These are phyloP conservation scores for Harringtonia aguacate DNA, from an alignment of 2,329 filamentous ascomycete species.

Conservation along the genomic window DNA sequence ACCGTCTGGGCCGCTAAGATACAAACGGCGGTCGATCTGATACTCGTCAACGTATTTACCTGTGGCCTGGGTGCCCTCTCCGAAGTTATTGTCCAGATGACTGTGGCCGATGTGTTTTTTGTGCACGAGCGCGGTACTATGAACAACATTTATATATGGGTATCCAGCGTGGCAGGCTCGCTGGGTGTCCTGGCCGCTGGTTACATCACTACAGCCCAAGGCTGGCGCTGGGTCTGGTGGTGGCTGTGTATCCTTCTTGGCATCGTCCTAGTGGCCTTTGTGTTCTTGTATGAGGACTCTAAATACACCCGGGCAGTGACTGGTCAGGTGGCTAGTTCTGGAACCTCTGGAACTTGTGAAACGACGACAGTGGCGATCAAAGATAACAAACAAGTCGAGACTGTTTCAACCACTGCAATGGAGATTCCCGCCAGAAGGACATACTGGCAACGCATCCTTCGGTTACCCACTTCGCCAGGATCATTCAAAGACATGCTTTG, in stretches of 20 bases:
- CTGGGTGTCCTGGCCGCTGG: constrained; percentile 36
- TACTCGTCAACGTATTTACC: not conserved
- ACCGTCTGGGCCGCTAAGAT: constrained; percentile 1
- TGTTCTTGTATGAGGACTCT: constrained; percentile 4
- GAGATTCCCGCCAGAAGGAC: not conserved
- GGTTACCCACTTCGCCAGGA: too few species aligned
- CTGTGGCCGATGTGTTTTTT: constrained; percentile 40
- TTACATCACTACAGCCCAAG: constrained; percentile 34
- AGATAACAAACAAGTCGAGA: too few species aligned
- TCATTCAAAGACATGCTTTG: too few species aligned
- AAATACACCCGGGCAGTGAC: not conserved
- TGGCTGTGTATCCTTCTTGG: constrained; percentile 16
- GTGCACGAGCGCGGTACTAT: constrained; percentile 43
- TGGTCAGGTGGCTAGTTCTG: too few species aligned
- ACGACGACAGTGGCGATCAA: too few species aligned
- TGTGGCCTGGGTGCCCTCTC: not conserved
- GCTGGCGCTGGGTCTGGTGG: constrained; percentile 34
- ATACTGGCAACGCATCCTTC: not conserved
- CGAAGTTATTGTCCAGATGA: constrained; percentile 2
- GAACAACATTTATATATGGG: constrained; percentile 32
- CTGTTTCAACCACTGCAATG: too few species aligned
- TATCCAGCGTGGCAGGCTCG: constrained; percentile 24
- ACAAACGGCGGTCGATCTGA: not conserved
- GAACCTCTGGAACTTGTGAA: too few species aligned
- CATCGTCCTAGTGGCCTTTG: not conserved